Evolutionary conservation across 2,329 filamentous ascomycete species (phyloP).

Genomic region (Moelleriella libera): DNA sequence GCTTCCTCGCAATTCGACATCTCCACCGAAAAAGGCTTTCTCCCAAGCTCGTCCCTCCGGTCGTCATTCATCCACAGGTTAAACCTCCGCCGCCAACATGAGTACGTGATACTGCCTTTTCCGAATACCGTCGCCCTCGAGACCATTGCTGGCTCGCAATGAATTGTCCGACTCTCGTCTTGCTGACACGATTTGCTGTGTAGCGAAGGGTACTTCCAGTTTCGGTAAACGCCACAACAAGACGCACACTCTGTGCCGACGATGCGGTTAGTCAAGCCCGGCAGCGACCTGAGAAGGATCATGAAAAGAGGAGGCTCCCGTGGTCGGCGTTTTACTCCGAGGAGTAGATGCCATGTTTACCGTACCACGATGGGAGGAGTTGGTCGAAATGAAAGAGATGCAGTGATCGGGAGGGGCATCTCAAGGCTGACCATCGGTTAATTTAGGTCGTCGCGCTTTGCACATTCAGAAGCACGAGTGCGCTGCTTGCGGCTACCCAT

Average conservation of each 20-base stretch:
- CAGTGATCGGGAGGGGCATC: neutral
- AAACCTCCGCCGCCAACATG: slow-evolving; percentile 38
- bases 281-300: neutral
- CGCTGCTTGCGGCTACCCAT: slow-evolving; percentile 86
- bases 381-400: slow-evolving; percentile 1
- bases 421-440: slow-evolving; percentile 8
- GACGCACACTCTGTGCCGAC: slow-evolving; percentile 96
- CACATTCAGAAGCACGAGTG: slow-evolving; percentile 99
- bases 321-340: too few species aligned
- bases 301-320: slow-evolving; percentile 1
- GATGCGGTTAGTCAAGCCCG: slow-evolving; percentile 64
- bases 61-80: slow-evolving; percentile 24
- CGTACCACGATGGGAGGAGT: neutral
- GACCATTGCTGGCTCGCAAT: neutral
- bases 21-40: slow-evolving; percentile 19
- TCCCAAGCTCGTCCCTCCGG: slow-evolving; percentile 16
- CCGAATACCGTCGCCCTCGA: neutral
- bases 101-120: slow-evolving; percentile 31
- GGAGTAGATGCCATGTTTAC: too few species aligned
- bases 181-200: slow-evolving; percentile 14
- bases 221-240: slow-evolving; percentile 75
- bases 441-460: slow-evolving; percentile 78
- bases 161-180: neutral
- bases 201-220: slow-evolving; percentile 44
- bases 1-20: slow-evolving; percentile 12